Evolutionary conservation across 148 eudicot species (phyloP), one percentile per base, ranked within the genome.

Genomic region (Rhododendron ovatum): DNA sequence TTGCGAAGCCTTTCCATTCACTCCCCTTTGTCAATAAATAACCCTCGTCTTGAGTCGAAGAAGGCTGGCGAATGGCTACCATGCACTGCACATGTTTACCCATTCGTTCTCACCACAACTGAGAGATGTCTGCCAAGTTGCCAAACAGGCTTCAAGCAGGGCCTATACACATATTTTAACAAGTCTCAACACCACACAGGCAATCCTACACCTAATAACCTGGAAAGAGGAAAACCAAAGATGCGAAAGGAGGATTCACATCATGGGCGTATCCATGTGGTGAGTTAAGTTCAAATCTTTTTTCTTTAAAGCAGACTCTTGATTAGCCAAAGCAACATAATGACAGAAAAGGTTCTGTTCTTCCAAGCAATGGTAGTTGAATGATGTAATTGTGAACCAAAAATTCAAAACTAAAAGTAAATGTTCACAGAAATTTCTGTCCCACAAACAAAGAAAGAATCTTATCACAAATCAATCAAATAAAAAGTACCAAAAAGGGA

Each of bases 161-260:
- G 28, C 74, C 50, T 1, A 63, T 61, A 63, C 6, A 3, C 37
- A n/a, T 39, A 82, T 37, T 61, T 63, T 61, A 39, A 24, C 13
- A 11, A 69, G 75, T 28, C 85, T 83, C 57, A 83, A 83, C 50
- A 43, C 15, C 59, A 83, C 6, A 6, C n/a, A 28, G 15, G 43
- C 59, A 53, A 7, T n/a, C 39, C 85, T 35, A 28, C 78, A 37
- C n/a, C 55, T 24, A 83, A 67, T 69, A 55, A 77, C 59, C 50
- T 18, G 85, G 78, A 39, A 47, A 83, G n/a, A 83, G 85, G 53
- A 65, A 39, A 61, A 61, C 45, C 30, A 22, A 82, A 18, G 76
- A 82, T 65, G 84, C 3, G 53, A 43, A 33, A 39, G 53, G 53
- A 67, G 37, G 77, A 55, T 43, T 83, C 4, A 47, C 22, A 24